Evolutionary conservation across 2,329 filamentous ascomycete genomes (phyloP), one percentile per base, ranked within the genome.

Genomic region (Colletotrichum tamarilloi): DNA sequence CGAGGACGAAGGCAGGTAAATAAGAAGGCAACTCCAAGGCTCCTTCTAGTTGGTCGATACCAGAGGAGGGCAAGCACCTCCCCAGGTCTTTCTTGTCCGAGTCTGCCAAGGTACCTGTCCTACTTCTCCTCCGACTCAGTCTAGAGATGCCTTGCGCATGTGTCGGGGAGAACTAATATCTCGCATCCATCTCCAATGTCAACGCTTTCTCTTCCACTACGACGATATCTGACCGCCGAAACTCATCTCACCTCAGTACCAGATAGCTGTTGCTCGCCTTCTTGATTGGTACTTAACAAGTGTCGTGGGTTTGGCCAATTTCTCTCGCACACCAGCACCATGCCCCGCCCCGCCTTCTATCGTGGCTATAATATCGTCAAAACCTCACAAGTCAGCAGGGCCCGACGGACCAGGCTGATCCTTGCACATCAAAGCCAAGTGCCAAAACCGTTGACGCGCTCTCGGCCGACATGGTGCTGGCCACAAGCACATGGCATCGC

Each of bases 401-500:
- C 52, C 24, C 19, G 22, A 14, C 19, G 9, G 46, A 63, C 35
- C 59, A 55, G 65, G 69, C 65, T 14, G 28, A 59, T 52, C 66
- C 66, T 58, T 42, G 69, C 24, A 30, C 26, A 16, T 11, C 53
- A 38, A 14, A 49, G 24, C 28, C 32, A 30, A 46, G 64, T 22
- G 42, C 42, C 24, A 56, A 57, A 16, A 67, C 65, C 63, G 38
- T 67, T 53, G 52, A 68, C 65, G 28, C 58, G 38, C 58, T 66
- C 30, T 58, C 28, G 62, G 46, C 26, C 12, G 42, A 67, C 62
- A 62, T 35, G 63, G 62, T 60, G 68, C 53, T 57, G 28, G 24
- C 64, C 68, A 68, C 35, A 28, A 64, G 53, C 67, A 70, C 70
- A 70, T 73, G 60, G 67, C 66, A 60, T 60, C 28, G 32, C 67